A percentile compares a stretch with the other conserved stretches of the same genome.
phyloP scores from a whole-genome alignment of 2,329 filamentous ascomycete species.

The Nemania diffusa region DNA sequence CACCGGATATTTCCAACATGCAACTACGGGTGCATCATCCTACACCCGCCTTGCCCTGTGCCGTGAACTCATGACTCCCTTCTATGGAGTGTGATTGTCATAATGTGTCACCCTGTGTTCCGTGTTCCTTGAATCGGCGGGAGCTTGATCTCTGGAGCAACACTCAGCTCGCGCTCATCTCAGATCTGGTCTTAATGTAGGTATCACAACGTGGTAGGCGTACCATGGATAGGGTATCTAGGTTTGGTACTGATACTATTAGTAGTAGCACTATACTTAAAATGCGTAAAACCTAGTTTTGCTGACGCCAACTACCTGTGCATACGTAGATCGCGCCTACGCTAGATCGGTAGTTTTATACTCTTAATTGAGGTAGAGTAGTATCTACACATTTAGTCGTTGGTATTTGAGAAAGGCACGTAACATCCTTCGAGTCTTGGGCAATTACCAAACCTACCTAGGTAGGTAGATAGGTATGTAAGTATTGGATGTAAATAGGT shows the following conservation, averaged over 20 bases:
- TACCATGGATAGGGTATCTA: no score
- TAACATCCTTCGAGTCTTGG: slow-evolving; percentile 24
- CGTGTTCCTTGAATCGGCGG: not conserved
- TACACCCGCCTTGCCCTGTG: not conserved
- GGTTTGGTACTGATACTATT: not conserved
- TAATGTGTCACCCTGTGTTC: not conserved
- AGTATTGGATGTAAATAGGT: no score
- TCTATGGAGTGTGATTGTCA: not conserved
- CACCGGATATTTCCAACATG: not conserved
- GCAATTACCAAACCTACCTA: slow-evolving; percentile 1
- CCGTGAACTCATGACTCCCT: not conserved
- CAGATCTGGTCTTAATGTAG: slow-evolving; percentile 15
- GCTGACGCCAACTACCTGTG: not conserved
- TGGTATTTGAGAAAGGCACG: slow-evolving; percentile 8
- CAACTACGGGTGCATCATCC: not conserved
- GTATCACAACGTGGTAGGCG: slow-evolving; percentile 8
- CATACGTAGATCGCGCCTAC: not conserved
- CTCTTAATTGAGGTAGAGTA: not conserved
- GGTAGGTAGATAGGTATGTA: no score
- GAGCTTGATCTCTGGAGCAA: not conserved
- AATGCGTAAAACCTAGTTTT: not conserved
- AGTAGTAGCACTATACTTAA: slow-evolving; percentile 1
- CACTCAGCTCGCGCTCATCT: not conserved
- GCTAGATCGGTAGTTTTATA: not conserved
- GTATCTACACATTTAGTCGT: not conserved